phyloP scores from a whole-genome alignment of 345 rosid species.

The Pugionium dolabratum region DNA sequence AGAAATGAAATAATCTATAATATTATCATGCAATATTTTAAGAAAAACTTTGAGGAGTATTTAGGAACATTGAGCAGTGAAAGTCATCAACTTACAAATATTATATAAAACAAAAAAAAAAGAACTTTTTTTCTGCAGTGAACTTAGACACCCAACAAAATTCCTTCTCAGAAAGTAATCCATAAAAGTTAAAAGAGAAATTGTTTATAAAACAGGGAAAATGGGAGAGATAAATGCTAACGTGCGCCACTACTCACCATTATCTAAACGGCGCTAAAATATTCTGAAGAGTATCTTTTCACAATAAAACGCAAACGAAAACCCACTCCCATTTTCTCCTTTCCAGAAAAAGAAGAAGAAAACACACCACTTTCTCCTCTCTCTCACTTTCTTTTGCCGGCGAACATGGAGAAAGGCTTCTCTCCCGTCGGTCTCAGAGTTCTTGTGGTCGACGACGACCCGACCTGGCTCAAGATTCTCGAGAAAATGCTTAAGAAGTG shows the following conservation, averaged over 20 bases:
- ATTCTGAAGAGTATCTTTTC: slow-evolving; percentile 38
- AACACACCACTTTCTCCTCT: slow-evolving; percentile 6
- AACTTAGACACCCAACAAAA: slow-evolving; percentile 31
- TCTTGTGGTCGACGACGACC: slow-evolving; percentile 95
- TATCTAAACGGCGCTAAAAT: slow-evolving; percentile 62
- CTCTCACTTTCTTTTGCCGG: slow-evolving; percentile 25
- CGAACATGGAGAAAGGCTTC: slow-evolving; percentile 65
- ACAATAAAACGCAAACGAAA: slow-evolving; percentile 42
- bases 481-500: slow-evolving; percentile 99
- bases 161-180: slow-evolving; percentile 12
- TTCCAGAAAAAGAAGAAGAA: slow-evolving; percentile 34
- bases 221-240: slow-evolving; percentile 29
- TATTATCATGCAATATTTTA: no score
- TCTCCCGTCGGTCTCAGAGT: slow-evolving; percentile 90
- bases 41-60: no score
- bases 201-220: background rate
- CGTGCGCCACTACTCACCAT: slow-evolving; percentile 47
- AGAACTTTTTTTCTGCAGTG: background rate
- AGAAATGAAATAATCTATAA: no score
- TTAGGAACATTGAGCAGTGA: slow-evolving; percentile 26
- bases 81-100: slow-evolving; percentile 22
- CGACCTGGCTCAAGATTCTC: slow-evolving; percentile 93
- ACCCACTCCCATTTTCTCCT: slow-evolving; percentile 36
- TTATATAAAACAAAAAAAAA: background rate
- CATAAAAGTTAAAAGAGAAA: background rate